Evolutionary conservation across 1,139 yeast species (phyloP), one percentile per base, ranked within the genome.

Genomic region (Candida albicans): DNA sequence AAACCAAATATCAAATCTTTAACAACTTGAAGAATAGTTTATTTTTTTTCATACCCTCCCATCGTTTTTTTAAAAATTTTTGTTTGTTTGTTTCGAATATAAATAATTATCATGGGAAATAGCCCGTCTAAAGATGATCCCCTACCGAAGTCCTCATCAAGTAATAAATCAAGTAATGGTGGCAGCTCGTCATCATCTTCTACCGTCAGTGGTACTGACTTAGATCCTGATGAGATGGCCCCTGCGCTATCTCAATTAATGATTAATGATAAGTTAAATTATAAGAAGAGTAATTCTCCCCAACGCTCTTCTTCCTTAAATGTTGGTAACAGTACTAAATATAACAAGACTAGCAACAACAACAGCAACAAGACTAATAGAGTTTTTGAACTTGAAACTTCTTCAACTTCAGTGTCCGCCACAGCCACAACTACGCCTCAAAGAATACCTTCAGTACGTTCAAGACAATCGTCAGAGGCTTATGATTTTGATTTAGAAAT

Each of bases 121-220:
- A 76, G 79, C 75, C 82, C 82, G 65, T 75, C 82, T 44, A 73
- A 75, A 62, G 66, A 73, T 66, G 79, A 71, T 54, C 72, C 78
- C 61, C 75, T 75, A 63, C 74, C 79, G 77, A 71, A 46, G 46
- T 44, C 54, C 10, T 40, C 50, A 40, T 33, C 47, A 12, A 35
- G 45, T 35, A 43, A 48, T 41, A 42, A 58, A 42, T 55, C 61
- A 44, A 48, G 59, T 42, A 52, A 55, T 42, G 57, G 55, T 41
- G n/a, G 37, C 15, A 18, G 30, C 26, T 36, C 39, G 10, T 15
- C 33, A 10, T 37, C 44, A 12, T 35, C 44, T n/a, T 37, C 39
- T 22, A 18, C 36, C 10, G 38, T 35, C 35, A 42, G 44, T 13
- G 43, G 35, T 38, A 70, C 68, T 48, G 75, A 71, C 46, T 57